These are phyloP conservation scores for Chondrostereum purpureum DNA, from an alignment of 1,284 basidiomycete species.

Conservation along the genomic window DNA sequence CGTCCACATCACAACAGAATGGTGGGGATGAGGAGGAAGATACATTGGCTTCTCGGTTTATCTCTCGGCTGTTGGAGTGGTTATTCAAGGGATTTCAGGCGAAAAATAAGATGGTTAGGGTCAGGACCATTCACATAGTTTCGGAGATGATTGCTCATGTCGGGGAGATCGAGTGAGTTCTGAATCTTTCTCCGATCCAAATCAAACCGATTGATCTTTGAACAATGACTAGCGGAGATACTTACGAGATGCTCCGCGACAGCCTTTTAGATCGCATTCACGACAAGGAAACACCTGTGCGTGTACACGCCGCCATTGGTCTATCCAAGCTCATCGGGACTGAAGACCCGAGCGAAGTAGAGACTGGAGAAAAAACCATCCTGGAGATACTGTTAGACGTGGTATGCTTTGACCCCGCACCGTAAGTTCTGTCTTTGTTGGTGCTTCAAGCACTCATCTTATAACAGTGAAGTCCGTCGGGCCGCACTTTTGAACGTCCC, in stretches of 20 bases:
- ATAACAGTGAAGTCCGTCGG: conserved; percentile 79
- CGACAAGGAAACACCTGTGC: conserved; percentile 83
- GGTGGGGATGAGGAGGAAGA: conserved; percentile 56
- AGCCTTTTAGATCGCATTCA: conserved; percentile 72
- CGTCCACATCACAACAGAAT: conserved; percentile 24
- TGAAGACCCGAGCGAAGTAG: conserved; percentile 65
- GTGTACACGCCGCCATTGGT: conserved; percentile 82
- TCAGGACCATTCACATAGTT: conserved; percentile 74
- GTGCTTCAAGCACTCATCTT: not conserved
- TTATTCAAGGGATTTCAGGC: conserved; percentile 80
- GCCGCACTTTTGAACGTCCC: conserved; percentile 81
- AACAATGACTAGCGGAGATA: conserved; percentile 59
- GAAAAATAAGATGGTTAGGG: conserved; percentile 87
- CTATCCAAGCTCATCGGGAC: conserved; percentile 79
- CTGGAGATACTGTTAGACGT: conserved; percentile 69
- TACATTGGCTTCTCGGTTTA: conserved; percentile 69
- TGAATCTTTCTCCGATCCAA: not conserved
- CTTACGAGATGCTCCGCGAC: conserved; percentile 64
- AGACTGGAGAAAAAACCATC: conserved; percentile 60
- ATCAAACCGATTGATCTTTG: not conserved
- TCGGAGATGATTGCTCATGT: conserved; percentile 76
- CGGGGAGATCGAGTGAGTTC: conserved; percentile 77
- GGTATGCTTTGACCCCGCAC: conserved; percentile 69
- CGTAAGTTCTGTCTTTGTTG: conserved; percentile 43
- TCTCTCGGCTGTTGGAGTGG: conserved; percentile 68